These are phyloP conservation scores for Amaranthus tricolor DNA, from an alignment of 179 eudicot genomes.

Conservation along the genomic window DNA sequence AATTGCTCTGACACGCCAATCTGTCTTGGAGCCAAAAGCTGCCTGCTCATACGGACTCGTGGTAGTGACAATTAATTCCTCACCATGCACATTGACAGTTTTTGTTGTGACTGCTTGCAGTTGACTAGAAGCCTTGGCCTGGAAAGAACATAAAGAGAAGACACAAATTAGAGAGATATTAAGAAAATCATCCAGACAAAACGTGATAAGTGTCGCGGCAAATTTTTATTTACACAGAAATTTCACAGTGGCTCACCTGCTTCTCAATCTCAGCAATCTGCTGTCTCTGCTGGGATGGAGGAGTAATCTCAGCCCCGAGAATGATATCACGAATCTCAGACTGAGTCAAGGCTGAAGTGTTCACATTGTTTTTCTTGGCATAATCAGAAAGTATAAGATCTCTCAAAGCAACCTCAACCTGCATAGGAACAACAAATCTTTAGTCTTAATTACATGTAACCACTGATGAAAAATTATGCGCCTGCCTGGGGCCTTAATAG, in stretches of 20 bases:
- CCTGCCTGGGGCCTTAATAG: background rate
- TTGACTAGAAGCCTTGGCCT: slow-evolving; percentile 87
- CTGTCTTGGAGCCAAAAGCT: slow-evolving; percentile 94
- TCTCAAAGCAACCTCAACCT: slow-evolving; percentile 97
- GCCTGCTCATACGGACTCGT: slow-evolving; percentile 97
- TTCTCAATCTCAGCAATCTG: slow-evolving; percentile 99
- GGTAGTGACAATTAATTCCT: slow-evolving; percentile 83
- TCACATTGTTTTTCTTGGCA: slow-evolving; percentile 98
- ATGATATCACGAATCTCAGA: slow-evolving; percentile 98
- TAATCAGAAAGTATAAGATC: slow-evolving; percentile 98
- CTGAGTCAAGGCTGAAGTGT: slow-evolving; percentile 91
- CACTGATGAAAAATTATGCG: background rate
- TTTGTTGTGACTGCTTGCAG: slow-evolving; percentile 88
- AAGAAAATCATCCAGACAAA: background rate
- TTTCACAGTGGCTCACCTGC: slow-evolving; percentile 46
- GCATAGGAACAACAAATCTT: slow-evolving; percentile 20
- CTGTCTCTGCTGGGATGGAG: slow-evolving; percentile 96
- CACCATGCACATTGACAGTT: slow-evolving; percentile 98
- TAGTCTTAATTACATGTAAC: background rate
- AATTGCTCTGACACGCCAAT: slow-evolving; percentile 99
- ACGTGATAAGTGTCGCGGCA: background rate
- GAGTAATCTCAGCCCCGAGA: slow-evolving; percentile 99
- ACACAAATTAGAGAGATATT: background rate
- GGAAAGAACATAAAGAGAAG: background rate
- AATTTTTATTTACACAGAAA: background rate